Base-by-base conservation (phyloP, 2,329 filamentous ascomycete genomes). In the Aspergillus fructus region DNA sequence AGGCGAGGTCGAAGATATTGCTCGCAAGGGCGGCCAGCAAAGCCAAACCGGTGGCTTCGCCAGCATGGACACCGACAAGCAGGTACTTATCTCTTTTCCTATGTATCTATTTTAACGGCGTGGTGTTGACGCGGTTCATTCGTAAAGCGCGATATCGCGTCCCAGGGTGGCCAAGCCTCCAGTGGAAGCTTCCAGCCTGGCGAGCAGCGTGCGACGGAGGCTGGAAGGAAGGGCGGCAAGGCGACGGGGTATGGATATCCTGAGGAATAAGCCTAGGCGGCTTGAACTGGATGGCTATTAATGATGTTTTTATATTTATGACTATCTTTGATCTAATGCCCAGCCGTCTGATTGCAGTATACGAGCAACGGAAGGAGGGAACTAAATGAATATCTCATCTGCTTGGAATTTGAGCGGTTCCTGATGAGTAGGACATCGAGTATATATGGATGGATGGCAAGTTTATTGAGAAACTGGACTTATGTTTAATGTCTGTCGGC, bases 151-250 rank as follows among this genome's bases (percentile, higher is more conserved):
- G 77, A 84, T 1, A 84, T 85, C 58, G 82, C 83, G 2, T 85
- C 82, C 11, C 74, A 76, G 67, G 83, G 83, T 9, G 83, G 81
- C 4, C 73, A 83, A 51, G 78, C 80, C 0, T 84, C 81, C 0
- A 74, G 76, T 37, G 82, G 83, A 4, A 82, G 78, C 3, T 85
- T 85, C 53, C 79, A 84, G 64, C 76, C 77, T 0, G 80, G 83
- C 6, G 81, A 78, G 48, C 77, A 82, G 67, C 77, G 74, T 59
- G 81, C 82, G 2, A 77, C 73, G 48, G 82, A 84, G 67, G 82
- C 82, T 17, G 83, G 83, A 3, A 72, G 74, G 33, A 85, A 84
- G 71, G 82, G 83, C 3, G 82, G 82, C 6, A 79, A 49, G 52
- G 21, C 49, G 5, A 53, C 56, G 12, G 56, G 64, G 11, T 9